Conservation (phyloP, 768 basidiomycete genomes). For the Leccinum obscurum region DNA sequence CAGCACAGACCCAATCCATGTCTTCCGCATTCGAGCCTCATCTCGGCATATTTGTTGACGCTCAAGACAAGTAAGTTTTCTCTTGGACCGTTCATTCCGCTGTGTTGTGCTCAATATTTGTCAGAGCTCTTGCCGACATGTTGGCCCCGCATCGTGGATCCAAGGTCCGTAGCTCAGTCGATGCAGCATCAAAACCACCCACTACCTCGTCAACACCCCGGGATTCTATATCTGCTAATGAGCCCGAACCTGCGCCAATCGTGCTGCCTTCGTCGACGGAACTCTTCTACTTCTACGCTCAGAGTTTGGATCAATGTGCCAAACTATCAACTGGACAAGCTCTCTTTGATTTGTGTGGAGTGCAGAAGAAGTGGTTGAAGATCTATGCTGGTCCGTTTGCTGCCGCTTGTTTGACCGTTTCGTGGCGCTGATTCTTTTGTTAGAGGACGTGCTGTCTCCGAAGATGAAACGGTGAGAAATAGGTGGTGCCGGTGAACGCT, state of each 20-base stretch:
- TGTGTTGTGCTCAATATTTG: not conserved
- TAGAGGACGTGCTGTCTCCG: constrained; percentile 84
- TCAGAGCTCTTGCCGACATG: constrained; percentile 88
- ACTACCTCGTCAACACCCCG: constrained; percentile 34
- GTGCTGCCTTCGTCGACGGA: constrained; percentile 95
- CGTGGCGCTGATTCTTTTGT: not conserved
- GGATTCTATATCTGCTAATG: constrained; percentile 41
- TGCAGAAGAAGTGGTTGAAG: constrained; percentile 93
- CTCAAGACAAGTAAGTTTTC: constrained; percentile 85
- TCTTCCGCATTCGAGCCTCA: constrained; percentile 91
- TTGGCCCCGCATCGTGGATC: constrained; percentile 70
- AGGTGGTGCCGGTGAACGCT: not conserved
- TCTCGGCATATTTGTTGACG: constrained; percentile 91
- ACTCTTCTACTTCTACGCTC: constrained; percentile 95
- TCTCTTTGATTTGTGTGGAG: constrained; percentile 72
- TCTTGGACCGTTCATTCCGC: not conserved
- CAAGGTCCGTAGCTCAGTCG: constrained; percentile 69
- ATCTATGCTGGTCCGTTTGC: constrained; percentile 78
- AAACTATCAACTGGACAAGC: constrained; percentile 85
- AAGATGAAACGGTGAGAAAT: constrained; percentile 66
- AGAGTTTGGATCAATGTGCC: constrained; percentile 92
- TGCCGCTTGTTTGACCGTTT: not conserved
- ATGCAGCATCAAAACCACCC: constrained; percentile 40
- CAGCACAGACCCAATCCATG: constrained; percentile 62
- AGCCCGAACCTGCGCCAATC: constrained; percentile 49